Conservation (phyloP, 805 yeast species). For the Ogataea philodendri region DNA sequence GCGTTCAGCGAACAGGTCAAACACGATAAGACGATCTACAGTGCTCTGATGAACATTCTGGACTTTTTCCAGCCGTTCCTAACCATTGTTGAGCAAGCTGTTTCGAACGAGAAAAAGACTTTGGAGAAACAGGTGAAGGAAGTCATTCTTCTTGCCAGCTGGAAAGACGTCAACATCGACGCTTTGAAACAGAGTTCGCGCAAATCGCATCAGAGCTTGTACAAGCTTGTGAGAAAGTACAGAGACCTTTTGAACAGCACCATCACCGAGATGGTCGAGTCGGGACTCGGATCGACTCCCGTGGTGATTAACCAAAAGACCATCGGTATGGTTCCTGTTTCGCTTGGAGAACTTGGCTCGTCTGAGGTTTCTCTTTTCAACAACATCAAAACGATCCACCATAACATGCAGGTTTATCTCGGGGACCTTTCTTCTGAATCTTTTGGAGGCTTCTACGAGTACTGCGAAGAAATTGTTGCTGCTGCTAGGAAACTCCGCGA, state of each 20-base stretch:
- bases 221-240: constrained; percentile 80
- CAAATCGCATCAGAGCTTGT: constrained; percentile 78
- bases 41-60: constrained; percentile 56
- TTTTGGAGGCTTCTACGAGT: constrained; percentile 50
- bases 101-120: constrained; percentile 46
- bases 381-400: constrained; percentile 48
- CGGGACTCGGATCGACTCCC: constrained; percentile 41
- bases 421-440: constrained; percentile 32
- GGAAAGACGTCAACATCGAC: constrained; percentile 94
- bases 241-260: constrained; percentile 56
- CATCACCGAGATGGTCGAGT: constrained; percentile 55
- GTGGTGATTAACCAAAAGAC: constrained; percentile 11
- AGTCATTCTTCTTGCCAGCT: constrained; percentile 84
- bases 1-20: constrained; percentile 60
- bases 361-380: constrained; percentile 48
- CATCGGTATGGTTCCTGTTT: neutral
- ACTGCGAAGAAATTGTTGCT: constrained; percentile 51
- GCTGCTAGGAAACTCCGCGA: constrained; percentile 62
- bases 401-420: constrained; percentile 54
- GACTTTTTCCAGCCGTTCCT: constrained; percentile 67
- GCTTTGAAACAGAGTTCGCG: constrained; percentile 93
- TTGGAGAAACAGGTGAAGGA: constrained; percentile 82
- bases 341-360: constrained; percentile 7
- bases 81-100: constrained; percentile 43
- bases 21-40: constrained; percentile 29